A percentile compares a stretch with the other conserved stretches of the same genome.
Evolutionary conservation across 2,329 filamentous ascomycete species (phyloP).

Genomic region (Escovopsis sp.): DNA sequence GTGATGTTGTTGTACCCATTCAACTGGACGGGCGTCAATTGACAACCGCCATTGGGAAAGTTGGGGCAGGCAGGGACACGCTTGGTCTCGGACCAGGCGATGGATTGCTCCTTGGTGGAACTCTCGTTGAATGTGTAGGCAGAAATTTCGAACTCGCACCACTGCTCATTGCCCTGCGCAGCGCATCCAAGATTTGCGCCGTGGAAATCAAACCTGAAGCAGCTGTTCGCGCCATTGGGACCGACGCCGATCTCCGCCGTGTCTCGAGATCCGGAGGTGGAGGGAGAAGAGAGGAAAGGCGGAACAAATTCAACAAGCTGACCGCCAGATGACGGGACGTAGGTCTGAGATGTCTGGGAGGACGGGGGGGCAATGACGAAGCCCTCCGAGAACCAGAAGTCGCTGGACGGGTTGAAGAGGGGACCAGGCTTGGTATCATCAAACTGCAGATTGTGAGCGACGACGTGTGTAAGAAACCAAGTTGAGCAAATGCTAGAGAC

Average conservation of each 20-base stretch:
- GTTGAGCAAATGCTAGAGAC: slow-evolving; percentile 5
- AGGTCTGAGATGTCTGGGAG: slow-evolving; percentile 17
- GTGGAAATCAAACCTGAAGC: slow-evolving; percentile 25
- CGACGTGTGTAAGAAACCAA: neutral
- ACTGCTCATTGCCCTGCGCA: slow-evolving; percentile 18
- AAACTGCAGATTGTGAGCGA: slow-evolving; percentile 17
- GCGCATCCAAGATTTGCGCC: slow-evolving; percentile 24
- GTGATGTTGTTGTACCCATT: slow-evolving; percentile 24
- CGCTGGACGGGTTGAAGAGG: slow-evolving; percentile 23
- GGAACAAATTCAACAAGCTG: slow-evolving; percentile 26
- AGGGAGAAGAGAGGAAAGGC: slow-evolving; percentile 15
- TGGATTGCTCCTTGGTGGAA: slow-evolving; percentile 18
- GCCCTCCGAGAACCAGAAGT: slow-evolving; percentile 27
- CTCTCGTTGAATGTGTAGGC: slow-evolving; percentile 22
- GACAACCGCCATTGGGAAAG: slow-evolving; percentile 18
- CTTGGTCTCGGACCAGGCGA: slow-evolving; percentile 25
- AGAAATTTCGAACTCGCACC: slow-evolving; percentile 27
- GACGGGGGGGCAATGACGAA: slow-evolving; percentile 23
- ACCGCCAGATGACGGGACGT: slow-evolving; percentile 22
- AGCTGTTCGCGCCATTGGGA: slow-evolving; percentile 19
- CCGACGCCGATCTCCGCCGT: slow-evolving; percentile 25
- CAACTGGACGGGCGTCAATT: slow-evolving; percentile 20
- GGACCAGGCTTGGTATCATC: slow-evolving; percentile 21
- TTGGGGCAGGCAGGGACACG: slow-evolving; percentile 22
- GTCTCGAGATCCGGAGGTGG: slow-evolving; percentile 14